Base-by-base conservation (phyloP, 257 asterid genomes). In the Ehretia macrophylla region DNA sequence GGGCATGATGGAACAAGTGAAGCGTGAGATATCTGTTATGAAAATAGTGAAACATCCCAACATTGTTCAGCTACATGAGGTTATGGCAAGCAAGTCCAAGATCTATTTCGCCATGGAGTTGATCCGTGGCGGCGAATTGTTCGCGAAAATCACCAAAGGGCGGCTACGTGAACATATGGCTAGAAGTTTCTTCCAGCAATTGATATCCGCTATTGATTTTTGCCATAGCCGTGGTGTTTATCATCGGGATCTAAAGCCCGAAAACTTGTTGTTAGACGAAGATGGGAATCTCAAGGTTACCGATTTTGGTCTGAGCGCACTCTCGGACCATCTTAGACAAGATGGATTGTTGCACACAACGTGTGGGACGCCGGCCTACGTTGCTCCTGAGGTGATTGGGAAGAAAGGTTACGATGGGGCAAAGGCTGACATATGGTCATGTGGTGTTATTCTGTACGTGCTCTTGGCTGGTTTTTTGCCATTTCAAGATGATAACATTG, bases 1-100 rank as follows among this genome's bases (percentile, higher is more conserved):
- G 0, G 85, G 85, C n/a, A 79, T 82, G 85, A 79, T 69, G 83
- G 88, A 82, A 48, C 88, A 82, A 57, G 73, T 82, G 57, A 82
- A 82, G 57, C 72, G 88, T 0, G 88, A 82, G 59, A 82, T 82
- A 45, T 77, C 80, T 0, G 72, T 77, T 0, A 82, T 82, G 88
- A 79, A 77, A 52, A 82, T 82, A 85, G 76, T 82, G 51, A 61
- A 72, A 18, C 85, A 82, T 21, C 85, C 81, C 0, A 79, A 82
- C 20, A 79, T 82, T 9, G 88, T 82, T 0, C 72, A 82, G 46
- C 76, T 82, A 17, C 74, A 76, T 70, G 88, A 82, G 58, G 88
- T 82, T 1, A 64, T 82, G 88, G 85, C 88, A 0, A 82, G 83
- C 40, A 82, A 82, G 27, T 32, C 81, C 14, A 82, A 82, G 64